Conservation (phyloP, 1,284 basidiomycete species). For the Irpex rosettiformis region DNA sequence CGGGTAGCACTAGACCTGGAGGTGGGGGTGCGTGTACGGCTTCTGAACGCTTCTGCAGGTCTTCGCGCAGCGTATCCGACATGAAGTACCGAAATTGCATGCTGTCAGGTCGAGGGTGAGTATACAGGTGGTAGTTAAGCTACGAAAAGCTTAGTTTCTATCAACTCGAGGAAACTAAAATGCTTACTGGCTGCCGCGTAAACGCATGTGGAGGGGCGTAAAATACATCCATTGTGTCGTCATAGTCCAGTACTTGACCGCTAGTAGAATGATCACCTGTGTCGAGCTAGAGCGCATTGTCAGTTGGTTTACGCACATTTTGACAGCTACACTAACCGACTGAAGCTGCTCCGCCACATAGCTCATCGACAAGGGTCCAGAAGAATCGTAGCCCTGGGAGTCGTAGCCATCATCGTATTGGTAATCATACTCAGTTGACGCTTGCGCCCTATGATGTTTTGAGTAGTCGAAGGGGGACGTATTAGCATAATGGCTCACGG, state of each 20-base stretch:
- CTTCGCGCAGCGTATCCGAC: constrained; percentile 74
- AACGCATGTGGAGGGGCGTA: constrained; percentile 53
- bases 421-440: constrained; percentile 5
- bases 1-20: constrained; percentile 65
- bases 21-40: constrained; percentile 50
- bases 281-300: constrained; percentile 9
- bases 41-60: constrained; percentile 81
- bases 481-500: not conserved
- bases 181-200: constrained; percentile 65
- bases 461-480: not conserved
- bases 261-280: constrained; percentile 22
- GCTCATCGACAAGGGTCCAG: constrained; percentile 27
- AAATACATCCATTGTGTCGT: constrained; percentile 38
- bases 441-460: not conserved
- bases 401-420: constrained; percentile 9
- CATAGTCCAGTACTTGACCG: constrained; percentile 20
- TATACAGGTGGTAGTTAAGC: constrained; percentile 93
- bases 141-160: constrained; percentile 27
- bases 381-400: constrained; percentile 36
- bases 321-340: constrained; percentile 13
- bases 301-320: constrained; percentile 11
- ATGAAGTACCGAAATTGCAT: constrained; percentile 62
- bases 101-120: constrained; percentile 50
- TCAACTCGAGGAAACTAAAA: not conserved
- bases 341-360: constrained; percentile 12